Evolutionary conservation across 2,329 filamentous ascomycete genomes (phyloP).

Genomic region (Fusarium mangiferae): DNA sequence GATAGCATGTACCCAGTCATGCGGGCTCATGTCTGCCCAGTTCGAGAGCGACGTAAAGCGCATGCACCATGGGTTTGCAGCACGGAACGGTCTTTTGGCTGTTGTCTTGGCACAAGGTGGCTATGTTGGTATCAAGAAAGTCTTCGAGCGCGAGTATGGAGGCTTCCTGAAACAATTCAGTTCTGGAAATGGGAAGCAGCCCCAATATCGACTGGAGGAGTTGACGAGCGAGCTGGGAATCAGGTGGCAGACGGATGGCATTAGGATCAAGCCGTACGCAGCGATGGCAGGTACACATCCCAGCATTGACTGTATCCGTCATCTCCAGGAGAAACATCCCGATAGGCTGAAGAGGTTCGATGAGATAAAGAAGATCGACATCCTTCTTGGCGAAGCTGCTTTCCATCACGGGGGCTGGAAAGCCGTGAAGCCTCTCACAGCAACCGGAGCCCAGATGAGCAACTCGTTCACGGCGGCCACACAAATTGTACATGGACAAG

Average conservation of each 20-base stretch:
- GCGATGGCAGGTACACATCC: conserved; percentile 9
- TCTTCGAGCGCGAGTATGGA: not conserved
- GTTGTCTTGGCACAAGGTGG: not conserved
- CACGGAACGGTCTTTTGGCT: not conserved
- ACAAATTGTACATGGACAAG: conserved; percentile 7
- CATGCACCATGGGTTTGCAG: conserved; percentile 6
- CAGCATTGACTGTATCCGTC: conserved; percentile 4
- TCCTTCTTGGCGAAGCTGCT: conserved; percentile 2
- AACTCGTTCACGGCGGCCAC: conserved; percentile 1
- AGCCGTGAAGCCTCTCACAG: not conserved
- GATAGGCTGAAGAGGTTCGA: not conserved
- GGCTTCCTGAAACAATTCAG: conserved; percentile 4
- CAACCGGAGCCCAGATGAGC: conserved; percentile 6
- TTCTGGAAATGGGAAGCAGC: not conserved
- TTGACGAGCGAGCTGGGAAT: not conserved
- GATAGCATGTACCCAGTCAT: conserved; percentile 2
- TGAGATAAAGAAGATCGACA: not conserved
- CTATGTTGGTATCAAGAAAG: conserved; percentile 3
- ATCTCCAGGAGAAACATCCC: not conserved
- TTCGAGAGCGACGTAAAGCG: conserved; percentile 10
- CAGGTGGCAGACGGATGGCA: not conserved
- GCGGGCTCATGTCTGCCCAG: not conserved
- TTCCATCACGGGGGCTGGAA: conserved; percentile 3
- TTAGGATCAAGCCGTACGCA: not conserved
- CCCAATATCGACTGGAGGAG: not conserved